Percentiles rank a stretch among this genome's conserved stretches.
Conservation (phyloP, 1,139 yeast species). For the Magnusiomyces fungicola region DNA sequence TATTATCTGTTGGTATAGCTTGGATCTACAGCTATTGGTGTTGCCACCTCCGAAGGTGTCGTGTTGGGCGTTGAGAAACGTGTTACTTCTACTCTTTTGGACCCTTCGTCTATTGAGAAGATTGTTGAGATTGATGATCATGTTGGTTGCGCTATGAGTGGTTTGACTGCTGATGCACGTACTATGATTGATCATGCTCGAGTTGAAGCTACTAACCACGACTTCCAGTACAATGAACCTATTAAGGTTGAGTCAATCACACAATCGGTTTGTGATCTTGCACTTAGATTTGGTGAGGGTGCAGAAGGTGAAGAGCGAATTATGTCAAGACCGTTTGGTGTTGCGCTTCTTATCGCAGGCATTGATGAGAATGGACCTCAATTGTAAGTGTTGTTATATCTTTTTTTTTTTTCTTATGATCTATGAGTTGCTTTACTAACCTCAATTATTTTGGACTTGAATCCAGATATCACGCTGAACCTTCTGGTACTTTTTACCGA, state of each 20-base stretch:
- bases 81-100: conserved; percentile 86
- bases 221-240: conserved; percentile 84
- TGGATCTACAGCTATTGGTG: conserved; percentile 97
- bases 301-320: conserved; percentile 95
- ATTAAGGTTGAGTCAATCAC: conserved; percentile 91
- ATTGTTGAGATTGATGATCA: conserved; percentile 91
- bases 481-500: conserved; percentile 95
- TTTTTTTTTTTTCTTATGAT: conserved; percentile 11
- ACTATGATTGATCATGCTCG: conserved; percentile 98
- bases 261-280: conserved; percentile 94
- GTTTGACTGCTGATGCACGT: conserved; percentile 96
- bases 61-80: conserved; percentile 95
- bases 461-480: conserved; percentile 80
- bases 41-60: conserved; percentile 94
- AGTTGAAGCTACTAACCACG: conserved; percentile 79
- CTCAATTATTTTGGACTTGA: too few species aligned
- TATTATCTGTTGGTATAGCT: conserved; percentile 37
- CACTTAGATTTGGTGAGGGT: conserved; percentile 96
- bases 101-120: conserved; percentile 90
- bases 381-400: conserved; percentile 39
- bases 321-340: conserved; percentile 99
- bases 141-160: conserved; percentile 98
- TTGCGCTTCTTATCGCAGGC: conserved; percentile 93
- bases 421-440: too few species aligned
- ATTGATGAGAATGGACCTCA: conserved; percentile 95